Evolutionary conservation across 148 eudicot species (phyloP).

Genomic region (Chenopodium album): DNA sequence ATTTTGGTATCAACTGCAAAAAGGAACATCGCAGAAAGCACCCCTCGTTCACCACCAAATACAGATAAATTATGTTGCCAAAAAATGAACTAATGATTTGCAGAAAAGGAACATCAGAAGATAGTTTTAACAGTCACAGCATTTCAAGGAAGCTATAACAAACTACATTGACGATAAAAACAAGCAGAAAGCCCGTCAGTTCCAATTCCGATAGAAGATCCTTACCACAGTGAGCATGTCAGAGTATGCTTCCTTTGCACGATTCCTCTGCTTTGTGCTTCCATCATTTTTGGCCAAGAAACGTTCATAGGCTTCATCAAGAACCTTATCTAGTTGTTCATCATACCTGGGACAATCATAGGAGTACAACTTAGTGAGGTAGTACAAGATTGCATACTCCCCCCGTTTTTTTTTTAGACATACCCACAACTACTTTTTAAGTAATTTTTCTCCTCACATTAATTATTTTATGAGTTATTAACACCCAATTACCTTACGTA

Average conservation of each 20-base stretch:
- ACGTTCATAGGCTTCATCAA: constrained; percentile 77
- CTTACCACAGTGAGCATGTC: constrained; percentile 59
- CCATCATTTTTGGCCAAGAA: constrained; percentile 64
- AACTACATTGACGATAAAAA: background rate
- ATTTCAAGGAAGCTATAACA: background rate
- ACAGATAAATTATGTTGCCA: background rate
- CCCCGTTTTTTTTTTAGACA: no score
- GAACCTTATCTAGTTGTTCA: constrained; percentile 55
- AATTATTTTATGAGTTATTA: no score
- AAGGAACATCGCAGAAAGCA: background rate
- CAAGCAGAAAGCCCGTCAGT: background rate
- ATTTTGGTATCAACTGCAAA: background rate
- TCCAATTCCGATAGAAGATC: background rate
- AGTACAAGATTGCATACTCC: background rate
- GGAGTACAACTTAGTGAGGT: background rate
- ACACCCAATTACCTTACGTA: no score
- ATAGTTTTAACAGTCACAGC: background rate
- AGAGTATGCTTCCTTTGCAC: constrained; percentile 51
- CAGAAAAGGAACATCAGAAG: background rate
- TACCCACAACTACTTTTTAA: no score
- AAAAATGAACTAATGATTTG: no score
- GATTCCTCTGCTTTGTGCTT: constrained; percentile 77
- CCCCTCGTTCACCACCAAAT: background rate
- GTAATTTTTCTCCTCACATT: no score
- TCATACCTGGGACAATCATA: constrained; percentile 51